Conservation (phyloP, 2,329 filamentous ascomycete genomes). For the Venturia pyrina region DNA sequence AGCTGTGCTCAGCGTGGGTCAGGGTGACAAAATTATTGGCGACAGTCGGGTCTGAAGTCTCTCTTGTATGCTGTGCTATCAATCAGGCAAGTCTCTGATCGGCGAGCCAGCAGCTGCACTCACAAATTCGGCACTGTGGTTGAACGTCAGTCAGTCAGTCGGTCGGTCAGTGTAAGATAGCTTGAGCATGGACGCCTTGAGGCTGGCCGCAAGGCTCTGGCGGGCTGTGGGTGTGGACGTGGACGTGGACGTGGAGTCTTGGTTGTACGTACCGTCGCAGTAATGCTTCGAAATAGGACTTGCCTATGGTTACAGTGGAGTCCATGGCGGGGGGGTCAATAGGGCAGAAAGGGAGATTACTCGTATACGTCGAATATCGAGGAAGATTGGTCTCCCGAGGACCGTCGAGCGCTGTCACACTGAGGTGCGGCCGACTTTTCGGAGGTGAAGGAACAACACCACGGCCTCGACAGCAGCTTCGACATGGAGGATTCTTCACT, state of each 20-base stretch:
- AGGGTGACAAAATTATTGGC: slow-evolving; percentile 23
- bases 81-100: slow-evolving; percentile 8
- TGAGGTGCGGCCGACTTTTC: neutral
- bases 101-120: slow-evolving; percentile 18
- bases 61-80: slow-evolving; percentile 29
- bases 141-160: neutral
- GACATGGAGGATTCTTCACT: too few species aligned
- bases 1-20: slow-evolving; percentile 50
- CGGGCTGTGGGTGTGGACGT: too few species aligned
- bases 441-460: neutral
- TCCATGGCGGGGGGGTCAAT: slow-evolving; percentile 1
- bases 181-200: slow-evolving; percentile 12
- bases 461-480: neutral
- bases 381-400: too few species aligned
- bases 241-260: too few species aligned
- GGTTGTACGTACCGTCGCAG: slow-evolving; percentile 44
- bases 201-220: slow-evolving; percentile 16
- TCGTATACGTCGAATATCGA: neutral
- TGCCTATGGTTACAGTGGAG: slow-evolving; percentile 45
- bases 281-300: slow-evolving; percentile 51
- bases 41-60: neutral
- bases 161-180: neutral
- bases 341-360: neutral
- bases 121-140: slow-evolving; percentile 39
- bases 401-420: neutral